A percentile compares a stretch with the other conserved stretches of the same genome.
phyloP scores from a whole-genome alignment of 768 basidiomycete genomes.

The Mycena alexandri region DNA sequence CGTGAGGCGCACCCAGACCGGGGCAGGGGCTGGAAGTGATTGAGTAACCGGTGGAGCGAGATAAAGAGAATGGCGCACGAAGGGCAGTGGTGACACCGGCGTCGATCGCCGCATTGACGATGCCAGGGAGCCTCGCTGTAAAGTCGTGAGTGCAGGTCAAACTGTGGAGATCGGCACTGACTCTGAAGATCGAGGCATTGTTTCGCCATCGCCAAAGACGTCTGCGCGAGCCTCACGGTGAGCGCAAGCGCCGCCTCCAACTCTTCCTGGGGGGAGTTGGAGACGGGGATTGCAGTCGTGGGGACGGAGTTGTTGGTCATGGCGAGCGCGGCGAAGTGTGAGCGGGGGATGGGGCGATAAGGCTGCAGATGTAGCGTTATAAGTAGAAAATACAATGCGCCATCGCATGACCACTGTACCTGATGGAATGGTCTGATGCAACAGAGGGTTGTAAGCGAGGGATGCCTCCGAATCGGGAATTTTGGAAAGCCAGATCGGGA shows the following conservation, averaged over 20 bases:
- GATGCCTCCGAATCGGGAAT: no score
- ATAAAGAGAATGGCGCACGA: background rate
- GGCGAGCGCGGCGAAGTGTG: no score
- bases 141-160: background rate
- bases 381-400: no score
- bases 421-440: no score
- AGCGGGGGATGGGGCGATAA: no score
- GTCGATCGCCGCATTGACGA: background rate
- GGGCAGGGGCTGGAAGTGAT: background rate
- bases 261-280: conserved; percentile 7
- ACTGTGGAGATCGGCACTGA: background rate
- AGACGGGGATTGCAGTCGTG: background rate
- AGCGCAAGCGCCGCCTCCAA: background rate
- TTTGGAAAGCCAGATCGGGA: no score
- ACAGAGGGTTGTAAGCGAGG: no score
- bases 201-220: conserved; percentile 10
- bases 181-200: conserved; percentile 14
- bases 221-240: conserved; percentile 4
- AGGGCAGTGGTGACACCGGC: background rate
- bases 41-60: background rate
- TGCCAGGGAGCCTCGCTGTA: background rate
- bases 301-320: background rate
- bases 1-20: background rate
- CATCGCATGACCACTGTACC: no score
- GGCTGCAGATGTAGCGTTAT: no score